Conservation (phyloP, 1,139 yeast species). For the Saccharomyces uvarum region DNA sequence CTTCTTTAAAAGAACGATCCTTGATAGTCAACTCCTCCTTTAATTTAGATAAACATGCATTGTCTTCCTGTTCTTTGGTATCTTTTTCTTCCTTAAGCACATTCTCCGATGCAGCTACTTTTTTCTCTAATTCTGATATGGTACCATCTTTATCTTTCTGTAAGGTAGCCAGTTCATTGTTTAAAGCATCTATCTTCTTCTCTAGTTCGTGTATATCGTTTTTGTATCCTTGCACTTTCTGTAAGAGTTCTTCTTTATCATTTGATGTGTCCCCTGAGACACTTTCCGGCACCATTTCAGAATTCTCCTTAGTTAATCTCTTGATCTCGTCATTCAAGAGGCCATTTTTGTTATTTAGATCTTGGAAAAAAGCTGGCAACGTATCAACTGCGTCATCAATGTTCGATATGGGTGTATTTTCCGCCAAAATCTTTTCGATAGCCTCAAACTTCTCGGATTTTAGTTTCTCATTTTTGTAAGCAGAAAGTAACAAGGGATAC, state of each 20-base stretch:
- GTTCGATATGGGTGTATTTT: slow-evolving; percentile 71
- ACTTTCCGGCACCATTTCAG: slow-evolving; percentile 7
- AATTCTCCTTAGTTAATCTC: slow-evolving; percentile 25
- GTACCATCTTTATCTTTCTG: slow-evolving; percentile 2
- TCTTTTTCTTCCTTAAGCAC: slow-evolving; percentile 10
- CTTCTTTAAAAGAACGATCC: not conserved
- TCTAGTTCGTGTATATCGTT: slow-evolving; percentile 6
- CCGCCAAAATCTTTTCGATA: slow-evolving; percentile 67
- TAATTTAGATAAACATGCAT: slow-evolving; percentile 6
- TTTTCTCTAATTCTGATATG: not conserved
- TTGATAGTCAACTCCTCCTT: not conserved
- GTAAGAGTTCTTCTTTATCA: slow-evolving; percentile 7
- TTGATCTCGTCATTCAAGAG: slow-evolving; percentile 41
- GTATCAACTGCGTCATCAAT: slow-evolving; percentile 54
- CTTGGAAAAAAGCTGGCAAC: slow-evolving; percentile 61
- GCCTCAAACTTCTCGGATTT: slow-evolving; percentile 53
- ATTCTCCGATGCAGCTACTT: slow-evolving; percentile 8
- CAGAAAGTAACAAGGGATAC: slow-evolving; percentile 74
- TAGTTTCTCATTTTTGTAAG: slow-evolving; percentile 73
- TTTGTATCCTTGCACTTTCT: slow-evolving; percentile 14
- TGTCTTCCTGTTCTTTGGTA: slow-evolving; percentile 20
- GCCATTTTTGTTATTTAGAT: slow-evolving; percentile 53
- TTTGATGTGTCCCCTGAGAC: not conserved
- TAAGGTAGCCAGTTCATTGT: slow-evolving; percentile 1
- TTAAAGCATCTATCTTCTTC: slow-evolving; percentile 4